These are phyloP conservation scores for Backusella tuberculispora DNA, from an alignment of 192 early-diverging fungal genomes.

Conservation along the genomic window DNA sequence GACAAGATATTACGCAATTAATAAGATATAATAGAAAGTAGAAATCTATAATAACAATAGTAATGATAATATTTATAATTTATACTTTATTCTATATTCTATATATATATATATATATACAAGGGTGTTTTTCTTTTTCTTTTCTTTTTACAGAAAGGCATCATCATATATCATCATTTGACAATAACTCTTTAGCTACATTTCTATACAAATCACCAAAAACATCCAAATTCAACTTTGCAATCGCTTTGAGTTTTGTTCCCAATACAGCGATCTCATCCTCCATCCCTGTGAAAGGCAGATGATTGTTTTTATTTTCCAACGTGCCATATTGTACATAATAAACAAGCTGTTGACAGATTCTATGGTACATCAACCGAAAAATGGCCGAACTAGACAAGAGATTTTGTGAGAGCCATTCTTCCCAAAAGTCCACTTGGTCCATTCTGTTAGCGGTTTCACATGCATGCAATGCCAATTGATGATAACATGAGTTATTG, in stretches of 20 bases:
- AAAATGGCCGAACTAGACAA: conserved; percentile 14
- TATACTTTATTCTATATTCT: neutral
- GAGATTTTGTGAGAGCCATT: conserved; percentile 28
- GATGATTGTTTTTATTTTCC: neutral
- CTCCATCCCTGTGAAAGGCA: conserved; percentile 18
- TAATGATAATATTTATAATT: too few species aligned
- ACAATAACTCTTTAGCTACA: conserved; percentile 4
- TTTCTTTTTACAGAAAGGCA: too few species aligned
- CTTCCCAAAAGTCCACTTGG: conserved; percentile 12
- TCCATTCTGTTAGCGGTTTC: conserved; percentile 7
- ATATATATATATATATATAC: neutral
- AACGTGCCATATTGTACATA: neutral
- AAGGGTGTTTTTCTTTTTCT: neutral
- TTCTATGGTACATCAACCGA: conserved; percentile 22
- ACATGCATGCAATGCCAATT: conserved; percentile 27
- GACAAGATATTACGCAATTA: too few species aligned
- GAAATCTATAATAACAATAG: too few species aligned
- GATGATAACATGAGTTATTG: conserved; percentile 12
- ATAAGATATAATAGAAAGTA: too few species aligned
- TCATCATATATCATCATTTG: neutral
- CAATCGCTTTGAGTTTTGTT: conserved; percentile 21
- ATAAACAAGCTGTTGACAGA: neutral
- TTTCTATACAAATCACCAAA: conserved; percentile 27
- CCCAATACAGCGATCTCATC: conserved; percentile 22
- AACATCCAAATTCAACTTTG: conserved; percentile 20